Percentiles rank a stretch among this genome's conserved stretches.
Evolutionary conservation across 305 asterid species (phyloP).

Genomic region (Striga hermonthica): DNA sequence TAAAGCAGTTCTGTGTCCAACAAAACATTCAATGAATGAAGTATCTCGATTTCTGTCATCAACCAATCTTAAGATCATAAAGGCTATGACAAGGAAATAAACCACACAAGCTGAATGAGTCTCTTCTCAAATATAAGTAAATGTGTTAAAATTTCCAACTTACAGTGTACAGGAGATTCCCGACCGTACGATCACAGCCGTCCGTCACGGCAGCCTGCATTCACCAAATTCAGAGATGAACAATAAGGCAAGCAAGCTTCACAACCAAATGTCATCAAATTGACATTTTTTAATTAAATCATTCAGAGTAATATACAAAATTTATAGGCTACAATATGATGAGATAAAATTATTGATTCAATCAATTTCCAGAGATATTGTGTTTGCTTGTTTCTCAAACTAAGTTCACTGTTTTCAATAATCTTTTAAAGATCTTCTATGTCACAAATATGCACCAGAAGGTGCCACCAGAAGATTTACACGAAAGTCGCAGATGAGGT

Average conservation of each 20-base stretch:
- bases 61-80: constrained; percentile 8
- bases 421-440: too few relatives aligned
- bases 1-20: background rate
- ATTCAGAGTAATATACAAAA: constrained; percentile 12
- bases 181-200: constrained; percentile 81
- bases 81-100: background rate
- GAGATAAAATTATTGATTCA: too few relatives aligned
- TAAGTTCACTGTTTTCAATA: background rate
- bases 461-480: too few relatives aligned
- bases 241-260: constrained; percentile 4
- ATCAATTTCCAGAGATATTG: background rate
- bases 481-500: too few relatives aligned
- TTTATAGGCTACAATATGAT: background rate
- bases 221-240: constrained; percentile 21
- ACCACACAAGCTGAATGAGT: constrained; percentile 14
- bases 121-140: background rate
- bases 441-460: too few relatives aligned
- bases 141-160: constrained; percentile 27
- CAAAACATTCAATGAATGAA: background rate
- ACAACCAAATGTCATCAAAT: background rate
- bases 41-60: background rate
- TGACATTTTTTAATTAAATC: constrained; percentile 17
- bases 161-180: constrained; percentile 85
- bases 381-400: background rate
- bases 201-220: constrained; percentile 74